phyloP scores from a whole-genome alignment of 495 filamentous ascomycete genomes.

The Chaetomidium leptoderma region DNA sequence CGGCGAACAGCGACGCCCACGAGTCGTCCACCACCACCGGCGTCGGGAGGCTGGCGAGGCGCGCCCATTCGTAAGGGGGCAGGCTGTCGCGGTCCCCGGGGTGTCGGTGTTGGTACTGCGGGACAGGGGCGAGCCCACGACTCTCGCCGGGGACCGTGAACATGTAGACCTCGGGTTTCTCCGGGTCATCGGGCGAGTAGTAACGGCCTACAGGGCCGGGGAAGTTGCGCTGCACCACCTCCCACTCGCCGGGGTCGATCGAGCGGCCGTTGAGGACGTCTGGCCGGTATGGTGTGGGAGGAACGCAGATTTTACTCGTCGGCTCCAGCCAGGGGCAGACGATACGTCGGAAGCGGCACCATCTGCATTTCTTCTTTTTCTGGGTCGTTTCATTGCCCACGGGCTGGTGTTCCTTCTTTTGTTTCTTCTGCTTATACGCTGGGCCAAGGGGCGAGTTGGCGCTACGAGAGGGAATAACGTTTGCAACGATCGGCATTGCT shows the following conservation, averaged over 20 bases:
- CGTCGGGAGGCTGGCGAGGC: not conserved
- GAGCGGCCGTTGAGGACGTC: not conserved
- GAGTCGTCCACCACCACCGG: not conserved
- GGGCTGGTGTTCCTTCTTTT: not conserved
- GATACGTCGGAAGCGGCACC: not conserved
- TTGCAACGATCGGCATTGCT: not conserved
- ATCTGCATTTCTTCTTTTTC: not conserved
- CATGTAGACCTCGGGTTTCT: not conserved
- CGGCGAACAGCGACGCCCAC: not conserved
- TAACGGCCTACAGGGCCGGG: not conserved
- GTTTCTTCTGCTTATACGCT: not conserved
- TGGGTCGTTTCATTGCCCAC: not conserved
- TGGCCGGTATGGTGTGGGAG: not conserved
- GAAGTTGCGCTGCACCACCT: not conserved
- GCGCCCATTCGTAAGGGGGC: conserved; percentile 1
- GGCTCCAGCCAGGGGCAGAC: not conserved
- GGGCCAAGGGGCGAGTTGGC: not conserved
- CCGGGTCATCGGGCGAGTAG: not conserved
- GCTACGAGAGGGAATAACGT: not conserved
- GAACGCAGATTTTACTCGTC: not conserved
- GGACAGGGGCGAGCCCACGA: not conserved
- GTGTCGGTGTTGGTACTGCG: not conserved
- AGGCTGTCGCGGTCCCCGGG: not conserved
- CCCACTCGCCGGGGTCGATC: not conserved
- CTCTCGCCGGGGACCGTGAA: not conserved